Conservation (phyloP, 129 eudicot genomes). For the Centella asiatica region DNA sequence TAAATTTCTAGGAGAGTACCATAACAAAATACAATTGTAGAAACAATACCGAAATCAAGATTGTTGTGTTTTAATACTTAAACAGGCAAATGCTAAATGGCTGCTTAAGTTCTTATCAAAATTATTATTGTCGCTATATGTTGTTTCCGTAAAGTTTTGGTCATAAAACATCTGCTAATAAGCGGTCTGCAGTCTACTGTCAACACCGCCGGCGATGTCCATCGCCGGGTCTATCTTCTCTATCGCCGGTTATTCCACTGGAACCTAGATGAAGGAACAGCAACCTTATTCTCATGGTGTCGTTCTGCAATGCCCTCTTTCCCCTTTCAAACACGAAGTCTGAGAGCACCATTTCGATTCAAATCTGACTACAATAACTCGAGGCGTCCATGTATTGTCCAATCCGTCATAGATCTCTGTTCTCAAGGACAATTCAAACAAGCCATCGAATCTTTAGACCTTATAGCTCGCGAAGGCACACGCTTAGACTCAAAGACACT, state of each 20-base stretch:
- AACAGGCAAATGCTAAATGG: too few relatives aligned
- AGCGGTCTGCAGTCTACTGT: too few relatives aligned
- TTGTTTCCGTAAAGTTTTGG: too few relatives aligned
- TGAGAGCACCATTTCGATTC: conserved; percentile 1
- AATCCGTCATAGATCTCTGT: conserved; percentile 33
- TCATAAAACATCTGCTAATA: too few relatives aligned
- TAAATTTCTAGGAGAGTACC: too few relatives aligned
- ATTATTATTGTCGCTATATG: too few relatives aligned
- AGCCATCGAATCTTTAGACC: conserved; percentile 44
- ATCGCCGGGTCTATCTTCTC: conserved; percentile 5
- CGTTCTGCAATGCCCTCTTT: conserved; percentile 35
- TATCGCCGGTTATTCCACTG: background rate
- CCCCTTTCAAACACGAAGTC: background rate
- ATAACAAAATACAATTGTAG: too few relatives aligned
- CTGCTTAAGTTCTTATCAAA: too few relatives aligned
- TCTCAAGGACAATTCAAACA: conserved; percentile 43
- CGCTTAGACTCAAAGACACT: conserved; percentile 41
- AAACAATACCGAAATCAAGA: too few relatives aligned
- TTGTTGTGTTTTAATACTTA: too few relatives aligned
- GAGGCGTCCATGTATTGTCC: conserved; percentile 43
- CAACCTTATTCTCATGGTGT: conserved; percentile 21
- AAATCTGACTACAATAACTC: conserved; percentile 14
- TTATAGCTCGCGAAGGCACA: conserved; percentile 38
- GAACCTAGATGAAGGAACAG: background rate
- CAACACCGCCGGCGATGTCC: conserved; percentile 12